Evolutionary conservation across 257 asterid genomes (phyloP), one percentile per base, ranked within the genome.

Genomic region (Lycium barbarum): DNA sequence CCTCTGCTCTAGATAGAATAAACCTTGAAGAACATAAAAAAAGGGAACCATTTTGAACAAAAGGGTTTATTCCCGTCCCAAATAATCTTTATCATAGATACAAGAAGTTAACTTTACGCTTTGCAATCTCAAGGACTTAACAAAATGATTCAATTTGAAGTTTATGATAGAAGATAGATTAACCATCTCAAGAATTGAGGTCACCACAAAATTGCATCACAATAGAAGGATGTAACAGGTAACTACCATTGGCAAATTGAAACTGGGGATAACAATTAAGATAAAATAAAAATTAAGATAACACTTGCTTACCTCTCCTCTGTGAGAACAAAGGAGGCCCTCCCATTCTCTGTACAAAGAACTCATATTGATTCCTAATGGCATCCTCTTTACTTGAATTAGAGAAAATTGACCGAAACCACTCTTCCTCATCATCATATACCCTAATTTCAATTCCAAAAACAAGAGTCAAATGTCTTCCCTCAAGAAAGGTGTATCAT

Each of bases 281-380:
- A 20, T 1, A 9, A 66, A 33, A 20, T 1, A 9, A 76, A 33
- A 9, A 33, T 12, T 36, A 73, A 43, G 38, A 73, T 84, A 18
- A 38, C 78, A 26, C 4, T 18, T 33, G 10, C 86, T 66, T 66
- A 93, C 98, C 99, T 95, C 91, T 95, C 88, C 99, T 91, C 90
- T 93, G 96, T 84, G 91, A 90, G 87, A 80, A 96, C 26, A 96
- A 88, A 59, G 97, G 92, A 85, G 99, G 99, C 81, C 99, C 99
- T 82, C 99, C 99, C 99, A 96, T 95, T 86, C 99, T 90, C 70
- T 96, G 99, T 80, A 88, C 89, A 82, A 96, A 93, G 93, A 95
- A 96, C 88, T 95, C 99, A 12, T 96, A 96, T 84, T 96, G 99
- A 88, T 96, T 96, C 86, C 91, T 98, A 91, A 96, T 93, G 74